Evolutionary conservation across 2,329 filamentous ascomycete genomes (phyloP), one percentile per base, ranked within the genome.

Genomic region (Thelonectria rubi): DNA sequence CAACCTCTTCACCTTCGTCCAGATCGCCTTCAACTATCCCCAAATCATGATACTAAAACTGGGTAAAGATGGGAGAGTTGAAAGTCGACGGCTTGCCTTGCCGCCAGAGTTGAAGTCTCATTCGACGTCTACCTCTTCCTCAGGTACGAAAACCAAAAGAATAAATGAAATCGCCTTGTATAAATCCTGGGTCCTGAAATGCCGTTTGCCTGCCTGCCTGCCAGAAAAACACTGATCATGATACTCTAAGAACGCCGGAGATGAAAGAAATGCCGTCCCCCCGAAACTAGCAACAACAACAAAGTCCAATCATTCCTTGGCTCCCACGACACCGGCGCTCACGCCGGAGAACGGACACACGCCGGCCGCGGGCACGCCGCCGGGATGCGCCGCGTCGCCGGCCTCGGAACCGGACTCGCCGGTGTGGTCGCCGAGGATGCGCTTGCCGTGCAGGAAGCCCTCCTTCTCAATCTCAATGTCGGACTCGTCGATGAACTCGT

Each of bases 381-480:
- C 59, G 18, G 65, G 67, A 46, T 70, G 66, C 14, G 61, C 47
- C 53, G 58, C 15, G 56, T 54, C 26, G 26, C 63, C 18, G 52
- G 48, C 39, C 15, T 66, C 54, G 17, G 67, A 63, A 34, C 63
- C 67, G 17, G 67, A 65, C 11, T 56, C 59, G 42, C 17, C 62
- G 24, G 60, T 55, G 3, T 60, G 63, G 0, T 80, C 80, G 18
- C 78, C 77, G 12, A 88, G 72, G 9, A 91, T 78, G 72, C 84
- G 86, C 76, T 86, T 87, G 1, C 88, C 88, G 65, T 88, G 83
- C 18, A 91, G 69, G 69, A 85, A 90, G 0, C 88, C 88, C 71
- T 91, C 89, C 54, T 80, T 78, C 72, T 90, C 87, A 46, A 86
- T 74, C 24, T 82, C 77, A 14, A 82, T 78, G 48, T 81, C 80